Evolutionary conservation across 2,329 filamentous ascomycete species (phyloP), one percentile per base, ranked within the genome.

Genomic region (Phialophora verrucosa): DNA sequence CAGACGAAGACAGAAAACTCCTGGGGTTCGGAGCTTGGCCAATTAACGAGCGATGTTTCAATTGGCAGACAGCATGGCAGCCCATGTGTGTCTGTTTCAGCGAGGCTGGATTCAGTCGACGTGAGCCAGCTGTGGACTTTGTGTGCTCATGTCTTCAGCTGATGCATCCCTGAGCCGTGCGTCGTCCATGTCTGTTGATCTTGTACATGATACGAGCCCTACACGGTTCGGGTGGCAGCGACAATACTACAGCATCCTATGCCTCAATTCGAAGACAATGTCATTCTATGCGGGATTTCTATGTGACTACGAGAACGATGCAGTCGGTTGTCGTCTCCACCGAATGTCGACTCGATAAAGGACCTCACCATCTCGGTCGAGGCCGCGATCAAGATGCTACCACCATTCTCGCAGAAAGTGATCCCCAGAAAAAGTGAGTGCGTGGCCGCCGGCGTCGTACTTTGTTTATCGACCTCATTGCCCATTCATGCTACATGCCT

Each of bases 81-180:
- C 49, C 49, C 49, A 51, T 29, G 49, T 47, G 17, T 51, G 47
- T 27, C 20, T 27, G n/a, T n/a, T n/a, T n/a, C n/a, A n/a, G n/a
- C n/a, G n/a, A n/a, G n/a, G n/a, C n/a, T n/a, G n/a, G n/a, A n/a
- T n/a, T n/a, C n/a, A n/a, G n/a, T n/a, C n/a, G n/a, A n/a, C n/a
- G n/a, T n/a, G n/a, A n/a, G n/a, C n/a, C n/a, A n/a, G n/a, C n/a
- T n/a, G n/a, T 42, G 14, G 7, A n/a, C 17, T n/a, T 17, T 6
- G 17, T 17, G 38, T 44, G 14, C 38, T 44, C 38, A 44, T 44
- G 17, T n/a, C 11, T 3, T 35, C 32, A 3, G 10, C 32, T 11
- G 10, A 2, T 35, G 31, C 31, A 32, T 32, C 31, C 31, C 8
- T 0, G 10, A 32, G 31, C 31, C 10, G 31, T 1, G 31, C 31